phyloP scores from a whole-genome alignment of 768 basidiomycete genomes.

The Mycena galericulata region DNA sequence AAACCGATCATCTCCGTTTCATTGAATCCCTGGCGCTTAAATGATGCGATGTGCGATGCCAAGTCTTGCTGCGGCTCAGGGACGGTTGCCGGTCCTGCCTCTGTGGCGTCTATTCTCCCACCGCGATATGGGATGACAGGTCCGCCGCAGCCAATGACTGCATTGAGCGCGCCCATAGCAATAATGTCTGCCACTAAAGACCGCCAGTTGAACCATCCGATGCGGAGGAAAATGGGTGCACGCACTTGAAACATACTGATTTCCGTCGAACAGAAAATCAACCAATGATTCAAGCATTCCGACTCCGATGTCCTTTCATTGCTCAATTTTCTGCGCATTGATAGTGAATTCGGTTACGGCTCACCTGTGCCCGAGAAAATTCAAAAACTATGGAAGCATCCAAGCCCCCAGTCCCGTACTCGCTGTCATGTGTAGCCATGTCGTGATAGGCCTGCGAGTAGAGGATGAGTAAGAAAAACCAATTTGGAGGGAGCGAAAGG shows the following conservation, averaged over 20 bases:
- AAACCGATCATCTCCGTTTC: too few species aligned
- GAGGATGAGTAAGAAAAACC: neutral
- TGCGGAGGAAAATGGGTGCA: neutral
- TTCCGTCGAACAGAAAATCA: neutral
- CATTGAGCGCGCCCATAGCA: constrained; percentile 29
- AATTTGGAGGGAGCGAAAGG: neutral
- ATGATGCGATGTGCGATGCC: constrained; percentile 23
- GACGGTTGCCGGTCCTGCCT: constrained; percentile 30
- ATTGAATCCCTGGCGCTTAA: constrained; percentile 21
- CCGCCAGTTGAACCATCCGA: neutral
- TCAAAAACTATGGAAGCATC: constrained; percentile 40
- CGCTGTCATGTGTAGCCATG: constrained; percentile 34
- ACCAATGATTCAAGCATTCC: constrained; percentile 10
- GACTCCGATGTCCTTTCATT: neutral
- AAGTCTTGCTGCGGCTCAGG: constrained; percentile 25
- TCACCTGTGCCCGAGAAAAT: constrained; percentile 29
- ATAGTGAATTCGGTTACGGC: neutral
- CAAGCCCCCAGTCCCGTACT: constrained; percentile 37
- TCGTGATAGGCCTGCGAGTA: constrained; percentile 35
- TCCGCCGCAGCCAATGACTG: constrained; percentile 33
- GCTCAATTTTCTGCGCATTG: neutral
- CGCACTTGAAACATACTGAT: constrained; percentile 27
- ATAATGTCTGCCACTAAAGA: constrained; percentile 36
- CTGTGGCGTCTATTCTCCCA: constrained; percentile 39
- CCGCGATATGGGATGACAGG: constrained; percentile 36